A percentile compares a stretch with the other conserved stretches of the same genome.
These are phyloP conservation scores for Westerdykella sp. DNA, from an alignment of 2,329 filamentous ascomycete species.

Conservation along the genomic window DNA sequence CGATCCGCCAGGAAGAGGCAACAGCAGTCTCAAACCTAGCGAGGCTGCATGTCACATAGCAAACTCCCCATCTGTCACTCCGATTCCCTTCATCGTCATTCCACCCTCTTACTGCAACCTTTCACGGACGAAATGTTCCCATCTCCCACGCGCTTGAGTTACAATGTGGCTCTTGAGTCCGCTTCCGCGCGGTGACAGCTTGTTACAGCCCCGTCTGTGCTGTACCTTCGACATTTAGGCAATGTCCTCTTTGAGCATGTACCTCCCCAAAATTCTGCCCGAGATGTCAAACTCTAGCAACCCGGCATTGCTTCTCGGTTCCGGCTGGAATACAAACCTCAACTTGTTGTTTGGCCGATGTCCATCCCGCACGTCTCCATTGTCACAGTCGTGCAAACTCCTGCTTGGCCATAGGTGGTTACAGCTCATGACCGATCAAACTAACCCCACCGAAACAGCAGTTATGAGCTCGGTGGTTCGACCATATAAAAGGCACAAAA, in stretches of 20 bases:
- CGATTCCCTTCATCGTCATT: not conserved
- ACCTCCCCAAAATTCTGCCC: conserved; percentile 4
- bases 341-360: conserved; percentile 7
- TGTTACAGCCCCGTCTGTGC: conserved; percentile 7
- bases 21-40: not conserved
- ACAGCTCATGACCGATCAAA: conserved; percentile 15
- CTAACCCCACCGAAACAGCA: not conserved
- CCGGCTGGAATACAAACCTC: conserved; percentile 6
- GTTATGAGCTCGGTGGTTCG: not conserved
- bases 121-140: conserved; percentile 5
- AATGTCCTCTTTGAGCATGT: conserved; percentile 7
- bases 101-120: not conserved
- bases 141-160: conserved; percentile 15
- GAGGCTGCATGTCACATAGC: not conserved
- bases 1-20: not conserved
- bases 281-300: conserved; percentile 1
- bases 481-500: too few relatives aligned
- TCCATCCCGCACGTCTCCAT: conserved; percentile 5
- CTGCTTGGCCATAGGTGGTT: conserved; percentile 2
- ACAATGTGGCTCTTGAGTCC: conserved; percentile 3
- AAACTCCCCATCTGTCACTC: not conserved
- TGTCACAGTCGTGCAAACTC: conserved; percentile 12
- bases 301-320: conserved; percentile 1
- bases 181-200: conserved; percentile 7
- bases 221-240: conserved; percentile 4